phyloP scores from a whole-genome alignment of 139 green algal species.

The Volvox africanus region DNA sequence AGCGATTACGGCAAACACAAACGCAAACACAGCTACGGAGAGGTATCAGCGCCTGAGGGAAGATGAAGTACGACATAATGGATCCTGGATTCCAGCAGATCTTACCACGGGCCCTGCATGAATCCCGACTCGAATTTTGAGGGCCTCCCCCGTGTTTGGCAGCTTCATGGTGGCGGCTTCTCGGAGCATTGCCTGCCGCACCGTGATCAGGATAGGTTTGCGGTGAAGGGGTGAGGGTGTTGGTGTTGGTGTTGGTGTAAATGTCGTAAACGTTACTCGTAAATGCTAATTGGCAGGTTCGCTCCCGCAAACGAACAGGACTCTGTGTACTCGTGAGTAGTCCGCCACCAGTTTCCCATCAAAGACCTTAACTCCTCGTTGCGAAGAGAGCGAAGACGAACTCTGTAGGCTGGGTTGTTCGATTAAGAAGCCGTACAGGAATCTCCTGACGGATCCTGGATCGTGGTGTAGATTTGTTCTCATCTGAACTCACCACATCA shows the following conservation, averaged over 20 bases:
- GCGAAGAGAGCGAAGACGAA: no score
- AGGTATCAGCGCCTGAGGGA: no score
- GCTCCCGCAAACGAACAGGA: not conserved
- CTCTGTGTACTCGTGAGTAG: not conserved
- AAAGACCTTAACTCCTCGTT: not conserved
- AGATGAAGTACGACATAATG: not conserved
- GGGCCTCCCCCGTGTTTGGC: constrained; percentile 23
- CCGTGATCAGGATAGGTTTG: no score
- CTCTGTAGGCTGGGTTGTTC: no score
- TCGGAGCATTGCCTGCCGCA: constrained; percentile 35
- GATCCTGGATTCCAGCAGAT: not conserved
- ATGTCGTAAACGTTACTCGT: not conserved
- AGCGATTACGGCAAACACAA: no score
- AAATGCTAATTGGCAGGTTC: not conserved
- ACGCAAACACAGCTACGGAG: no score
- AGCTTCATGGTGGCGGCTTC: constrained; percentile 13
- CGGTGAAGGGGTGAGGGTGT: no score
- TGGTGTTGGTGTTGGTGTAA: not conserved
- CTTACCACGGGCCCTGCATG: constrained; percentile 34
- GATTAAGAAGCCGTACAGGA: no score
- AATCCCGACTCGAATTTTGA: constrained; percentile 40
- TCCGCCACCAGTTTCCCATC: not conserved
- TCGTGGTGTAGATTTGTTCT: no score
- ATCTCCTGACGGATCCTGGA: no score
- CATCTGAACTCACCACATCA: no score